Conservation (phyloP, 306 rosid species). For the Prunus persica region DNA sequence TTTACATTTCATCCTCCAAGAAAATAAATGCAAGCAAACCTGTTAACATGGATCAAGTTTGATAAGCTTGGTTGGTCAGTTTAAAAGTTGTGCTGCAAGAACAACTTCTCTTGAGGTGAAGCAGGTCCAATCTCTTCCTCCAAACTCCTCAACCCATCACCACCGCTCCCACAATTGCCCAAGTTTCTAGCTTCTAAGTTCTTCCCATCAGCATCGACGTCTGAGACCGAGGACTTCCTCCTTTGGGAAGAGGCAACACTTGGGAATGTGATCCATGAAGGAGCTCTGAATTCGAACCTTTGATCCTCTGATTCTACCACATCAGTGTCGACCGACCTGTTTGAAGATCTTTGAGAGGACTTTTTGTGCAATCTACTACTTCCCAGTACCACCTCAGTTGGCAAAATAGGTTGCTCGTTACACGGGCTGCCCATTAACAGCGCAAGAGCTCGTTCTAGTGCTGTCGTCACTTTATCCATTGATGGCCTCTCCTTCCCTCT, state of each 20-base stretch:
- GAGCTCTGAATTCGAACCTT: conserved; percentile 84
- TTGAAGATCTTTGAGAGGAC: conserved; percentile 81
- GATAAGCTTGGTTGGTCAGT: neutral
- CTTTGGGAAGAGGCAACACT: conserved; percentile 98
- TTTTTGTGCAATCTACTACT: conserved; percentile 88
- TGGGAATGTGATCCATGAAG: conserved; percentile 94
- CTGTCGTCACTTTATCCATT: conserved; percentile 95
- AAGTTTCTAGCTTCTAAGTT: conserved; percentile 53
- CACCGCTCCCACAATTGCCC: conserved; percentile 45
- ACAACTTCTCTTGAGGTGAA: conserved; percentile 80
- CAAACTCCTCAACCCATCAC: conserved; percentile 84
- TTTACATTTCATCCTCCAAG: conserved; percentile 7
- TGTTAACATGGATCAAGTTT: conserved; percentile 1
- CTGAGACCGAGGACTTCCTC: conserved; percentile 85
- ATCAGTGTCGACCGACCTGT: conserved; percentile 69
- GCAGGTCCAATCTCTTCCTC: conserved; percentile 98
- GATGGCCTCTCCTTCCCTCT: conserved; percentile 97
- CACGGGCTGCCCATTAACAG: conserved; percentile 89
- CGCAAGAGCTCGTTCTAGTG: conserved; percentile 81
- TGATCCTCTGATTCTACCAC: conserved; percentile 76
- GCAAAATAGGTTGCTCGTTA: conserved; percentile 89
- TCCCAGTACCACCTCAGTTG: conserved; percentile 91
- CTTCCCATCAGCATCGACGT: conserved; percentile 77
- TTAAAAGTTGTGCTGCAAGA: conserved; percentile 85
- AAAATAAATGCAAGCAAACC: conserved; percentile 7